Conservation (phyloP, 495 filamentous ascomycete species). For the Penicillium daleae region DNA sequence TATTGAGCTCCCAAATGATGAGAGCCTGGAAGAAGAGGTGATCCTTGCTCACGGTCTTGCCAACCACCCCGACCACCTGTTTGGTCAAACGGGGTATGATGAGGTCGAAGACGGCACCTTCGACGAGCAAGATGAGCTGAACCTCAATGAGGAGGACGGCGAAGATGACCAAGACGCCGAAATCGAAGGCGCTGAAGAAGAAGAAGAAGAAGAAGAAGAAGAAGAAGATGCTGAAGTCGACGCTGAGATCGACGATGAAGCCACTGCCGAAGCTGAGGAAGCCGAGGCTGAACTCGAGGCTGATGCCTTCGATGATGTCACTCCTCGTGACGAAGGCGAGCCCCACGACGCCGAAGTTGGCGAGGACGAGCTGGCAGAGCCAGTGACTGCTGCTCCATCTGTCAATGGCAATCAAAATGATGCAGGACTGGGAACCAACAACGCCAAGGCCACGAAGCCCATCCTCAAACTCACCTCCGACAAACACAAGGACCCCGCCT, state of each 20-base stretch:
- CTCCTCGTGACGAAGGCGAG: conserved; percentile 19
- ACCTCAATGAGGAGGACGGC: conserved; percentile 12
- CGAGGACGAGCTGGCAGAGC: conserved; percentile 20
- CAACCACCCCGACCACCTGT: conserved; percentile 43
- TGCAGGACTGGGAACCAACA: not conserved
- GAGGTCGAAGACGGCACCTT: conserved; percentile 23
- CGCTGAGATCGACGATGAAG: conserved; percentile 13
- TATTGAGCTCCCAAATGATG: conserved; percentile 34
- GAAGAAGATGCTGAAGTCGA: conserved; percentile 19
- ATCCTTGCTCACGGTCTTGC: conserved; percentile 38
- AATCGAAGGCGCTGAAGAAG: conserved; percentile 24
- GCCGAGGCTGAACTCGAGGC: conserved; percentile 27
- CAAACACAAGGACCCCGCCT: not conserved
- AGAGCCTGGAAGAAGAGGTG: conserved; percentile 30
- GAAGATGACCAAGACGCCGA: conserved; percentile 18
- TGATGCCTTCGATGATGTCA: conserved; percentile 15
- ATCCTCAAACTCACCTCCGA: not conserved
- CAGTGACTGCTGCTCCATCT: conserved; percentile 12
- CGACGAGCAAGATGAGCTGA: conserved; percentile 3
- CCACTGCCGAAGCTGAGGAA: conserved; percentile 27
- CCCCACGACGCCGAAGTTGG: conserved; percentile 16
- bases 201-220: conserved; percentile 19
- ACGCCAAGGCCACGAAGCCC: not conserved
- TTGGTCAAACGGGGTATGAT: conserved; percentile 31
- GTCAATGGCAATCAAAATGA: conserved; percentile 20